Percentiles rank a stretch among this genome's conserved stretches.
Conservation (phyloP, 139 green algal species). For the Haematococcus sp. region DNA sequence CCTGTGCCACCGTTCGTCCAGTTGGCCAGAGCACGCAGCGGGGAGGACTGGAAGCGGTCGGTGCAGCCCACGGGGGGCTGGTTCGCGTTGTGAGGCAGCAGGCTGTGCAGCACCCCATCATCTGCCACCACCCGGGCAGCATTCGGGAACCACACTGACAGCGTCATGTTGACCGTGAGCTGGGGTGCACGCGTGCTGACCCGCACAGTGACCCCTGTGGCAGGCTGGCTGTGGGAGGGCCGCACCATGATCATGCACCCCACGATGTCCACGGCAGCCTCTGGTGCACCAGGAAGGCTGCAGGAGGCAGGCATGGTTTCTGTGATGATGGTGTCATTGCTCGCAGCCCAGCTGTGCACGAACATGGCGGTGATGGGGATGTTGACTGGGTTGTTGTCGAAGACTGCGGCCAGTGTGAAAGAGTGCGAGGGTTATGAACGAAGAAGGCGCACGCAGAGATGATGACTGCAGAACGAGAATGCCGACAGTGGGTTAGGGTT, state of each 20-base stretch:
- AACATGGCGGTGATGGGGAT: neutral
- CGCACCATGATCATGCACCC: no score
- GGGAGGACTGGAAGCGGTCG: constrained; percentile 27
- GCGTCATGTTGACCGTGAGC: no score
- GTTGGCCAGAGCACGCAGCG: constrained; percentile 15
- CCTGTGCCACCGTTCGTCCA: constrained; percentile 33
- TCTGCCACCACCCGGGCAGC: constrained; percentile 10
- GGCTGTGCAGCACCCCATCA: constrained; percentile 37
- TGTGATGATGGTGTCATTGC: neutral
- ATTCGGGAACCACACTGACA: constrained; percentile 12
- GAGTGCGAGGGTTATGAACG: no score
- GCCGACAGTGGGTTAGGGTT: no score
- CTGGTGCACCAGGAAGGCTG: neutral
- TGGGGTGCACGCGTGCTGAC: no score
- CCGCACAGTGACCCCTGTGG: neutral
- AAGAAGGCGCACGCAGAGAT: no score
- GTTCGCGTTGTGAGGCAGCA: constrained; percentile 42
- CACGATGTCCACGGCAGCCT: neutral
- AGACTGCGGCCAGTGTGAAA: no score
- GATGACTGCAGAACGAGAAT: no score
- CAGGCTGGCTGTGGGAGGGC: neutral
- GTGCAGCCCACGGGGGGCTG: neutral
- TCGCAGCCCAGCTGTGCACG: constrained; percentile 5
- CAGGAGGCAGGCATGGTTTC: neutral
- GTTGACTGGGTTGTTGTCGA: neutral